A percentile compares a stretch with the other conserved stretches of the same genome.
phyloP scores from a whole-genome alignment of 2,329 filamentous ascomycete genomes.

The Colletotrichum sp. region DNA sequence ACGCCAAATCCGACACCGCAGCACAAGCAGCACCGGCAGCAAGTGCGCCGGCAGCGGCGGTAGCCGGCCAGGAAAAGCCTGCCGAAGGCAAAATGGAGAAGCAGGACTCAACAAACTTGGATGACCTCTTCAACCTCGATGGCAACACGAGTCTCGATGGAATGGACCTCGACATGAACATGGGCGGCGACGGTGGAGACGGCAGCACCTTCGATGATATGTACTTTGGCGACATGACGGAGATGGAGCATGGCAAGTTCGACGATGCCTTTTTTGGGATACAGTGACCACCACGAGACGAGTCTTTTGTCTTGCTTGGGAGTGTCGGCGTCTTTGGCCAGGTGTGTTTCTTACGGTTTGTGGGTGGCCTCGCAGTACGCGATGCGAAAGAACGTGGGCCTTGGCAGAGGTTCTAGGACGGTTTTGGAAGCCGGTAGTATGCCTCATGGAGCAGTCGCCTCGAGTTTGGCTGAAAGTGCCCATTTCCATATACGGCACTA shows the following conservation, averaged over 20 bases:
- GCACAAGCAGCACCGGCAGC: constrained; percentile 9
- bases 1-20: background rate
- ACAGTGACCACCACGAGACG: background rate
- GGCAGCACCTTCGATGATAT: constrained; percentile 56
- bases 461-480: background rate
- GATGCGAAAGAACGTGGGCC: background rate
- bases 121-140: constrained; percentile 54
- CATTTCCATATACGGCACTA: background rate
- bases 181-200: constrained; percentile 34
- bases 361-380: background rate
- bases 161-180: constrained; percentile 44
- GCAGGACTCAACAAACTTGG: constrained; percentile 40
- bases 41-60: background rate
- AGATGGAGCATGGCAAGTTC: constrained; percentile 51
- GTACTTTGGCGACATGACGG: constrained; percentile 48
- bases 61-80: constrained; percentile 19
- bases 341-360: background rate
- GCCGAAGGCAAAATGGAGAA: constrained; percentile 25
- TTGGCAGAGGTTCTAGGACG: background rate
- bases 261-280: constrained; percentile 53
- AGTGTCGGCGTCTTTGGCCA: background rate
- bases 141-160: constrained; percentile 38
- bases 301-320: background rate
- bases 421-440: background rate
- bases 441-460: background rate